Conservation (phyloP, 176 grass and related monocot genomes). For the Chloris gayana region DNA sequence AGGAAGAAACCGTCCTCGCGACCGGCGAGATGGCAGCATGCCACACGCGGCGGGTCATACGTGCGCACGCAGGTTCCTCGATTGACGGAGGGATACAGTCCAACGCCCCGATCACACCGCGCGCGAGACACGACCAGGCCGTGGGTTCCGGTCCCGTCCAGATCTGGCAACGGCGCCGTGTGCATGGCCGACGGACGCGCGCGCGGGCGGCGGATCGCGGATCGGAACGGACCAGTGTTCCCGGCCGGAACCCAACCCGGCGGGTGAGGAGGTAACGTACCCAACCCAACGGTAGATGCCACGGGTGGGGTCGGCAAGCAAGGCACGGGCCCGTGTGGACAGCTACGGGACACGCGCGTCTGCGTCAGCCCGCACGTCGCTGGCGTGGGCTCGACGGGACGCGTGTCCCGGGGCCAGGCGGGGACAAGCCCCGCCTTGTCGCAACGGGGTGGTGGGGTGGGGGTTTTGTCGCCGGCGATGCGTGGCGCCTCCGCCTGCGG, state of each 20-base stretch:
- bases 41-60: too few species aligned
- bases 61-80: too few species aligned
- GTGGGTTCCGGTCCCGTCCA: too few species aligned
- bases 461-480: slow-evolving; percentile 12
- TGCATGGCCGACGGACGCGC: too few species aligned
- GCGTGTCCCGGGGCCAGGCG: background rate
- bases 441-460: background rate
- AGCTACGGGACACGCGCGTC: slow-evolving; percentile 9
- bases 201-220: too few species aligned
- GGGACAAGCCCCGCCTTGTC: background rate
- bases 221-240: background rate
- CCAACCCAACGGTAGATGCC: background rate
- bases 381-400: background rate
- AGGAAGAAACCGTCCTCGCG: background rate
- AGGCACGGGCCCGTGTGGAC: background rate
- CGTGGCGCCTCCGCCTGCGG: background rate
- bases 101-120: too few species aligned
- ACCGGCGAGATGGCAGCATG: too few species aligned
- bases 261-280: too few species aligned
- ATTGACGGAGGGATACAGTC: too few species aligned
- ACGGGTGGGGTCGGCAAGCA: background rate
- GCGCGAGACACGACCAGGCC: too few species aligned
- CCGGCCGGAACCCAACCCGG: too few species aligned
- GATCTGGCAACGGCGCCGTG: too few species aligned
- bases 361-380: background rate